Evolutionary conservation across 2,329 filamentous ascomycete species (phyloP).

Genomic region (Fusarium euwallaceae): DNA sequence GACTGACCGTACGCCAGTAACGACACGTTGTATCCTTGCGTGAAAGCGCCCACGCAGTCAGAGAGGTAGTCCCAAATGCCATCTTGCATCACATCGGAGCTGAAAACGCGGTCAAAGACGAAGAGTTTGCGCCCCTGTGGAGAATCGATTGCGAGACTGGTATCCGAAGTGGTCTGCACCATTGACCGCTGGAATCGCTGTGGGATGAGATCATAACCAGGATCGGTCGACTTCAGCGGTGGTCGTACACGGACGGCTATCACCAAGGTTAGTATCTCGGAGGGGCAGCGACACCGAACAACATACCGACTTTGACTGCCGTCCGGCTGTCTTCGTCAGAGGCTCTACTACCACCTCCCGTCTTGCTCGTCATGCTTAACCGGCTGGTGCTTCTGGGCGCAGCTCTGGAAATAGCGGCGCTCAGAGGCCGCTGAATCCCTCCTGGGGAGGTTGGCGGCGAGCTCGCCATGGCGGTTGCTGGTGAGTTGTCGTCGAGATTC

Average conservation of each 20-base stretch:
- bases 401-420: slow-evolving; percentile 82
- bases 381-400: slow-evolving; percentile 83
- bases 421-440: slow-evolving; percentile 77
- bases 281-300: slow-evolving; percentile 11
- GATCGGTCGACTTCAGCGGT: slow-evolving; percentile 84
- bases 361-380: slow-evolving; percentile 86
- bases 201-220: slow-evolving; percentile 93
- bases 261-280: slow-evolving; percentile 3
- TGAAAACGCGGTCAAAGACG: slow-evolving; percentile 95
- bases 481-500: slow-evolving; percentile 26
- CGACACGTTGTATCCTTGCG: slow-evolving; percentile 98
- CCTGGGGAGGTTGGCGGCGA: slow-evolving; percentile 78
- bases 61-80: slow-evolving; percentile 94
- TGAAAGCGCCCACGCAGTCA: slow-evolving; percentile 90
- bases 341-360: slow-evolving; percentile 80
- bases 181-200: slow-evolving; percentile 95
- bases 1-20: slow-evolving; percentile 97
- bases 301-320: slow-evolving; percentile 96
- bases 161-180: slow-evolving; percentile 89
- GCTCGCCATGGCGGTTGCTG: slow-evolving; percentile 67
- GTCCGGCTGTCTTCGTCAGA: slow-evolving; percentile 93
- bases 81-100: slow-evolving; percentile 84
- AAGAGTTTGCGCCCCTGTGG: slow-evolving; percentile 95
- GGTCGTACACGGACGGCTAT: slow-evolving; percentile 93
- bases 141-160: slow-evolving; percentile 88